Conservation (phyloP, 805 yeast genomes). For the Cyberlindnera amylophila region DNA sequence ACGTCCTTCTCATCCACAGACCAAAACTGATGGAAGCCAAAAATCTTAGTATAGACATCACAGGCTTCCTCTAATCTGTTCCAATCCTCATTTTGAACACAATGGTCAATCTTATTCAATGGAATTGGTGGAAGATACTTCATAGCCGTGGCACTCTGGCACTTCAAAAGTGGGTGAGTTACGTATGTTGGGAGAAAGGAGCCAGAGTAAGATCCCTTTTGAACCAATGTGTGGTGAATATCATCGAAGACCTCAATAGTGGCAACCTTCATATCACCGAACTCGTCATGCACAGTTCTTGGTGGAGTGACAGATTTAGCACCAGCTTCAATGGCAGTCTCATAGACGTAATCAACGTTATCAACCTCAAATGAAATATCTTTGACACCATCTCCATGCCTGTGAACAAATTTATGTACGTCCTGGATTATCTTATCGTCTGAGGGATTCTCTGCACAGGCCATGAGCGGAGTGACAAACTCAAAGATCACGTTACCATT, state of each 20-base stretch:
- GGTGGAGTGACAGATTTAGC: slow-evolving; percentile 40
- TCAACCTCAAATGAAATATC: slow-evolving; percentile 68
- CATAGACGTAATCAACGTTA: slow-evolving; percentile 42
- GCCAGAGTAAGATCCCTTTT: slow-evolving; percentile 35
- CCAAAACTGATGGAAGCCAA: slow-evolving; percentile 80
- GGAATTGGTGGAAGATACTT: slow-evolving; percentile 33
- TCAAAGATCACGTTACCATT: slow-evolving; percentile 53
- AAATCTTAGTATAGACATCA: slow-evolving; percentile 51
- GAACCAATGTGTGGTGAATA: slow-evolving; percentile 64
- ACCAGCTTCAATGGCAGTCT: slow-evolving; percentile 48
- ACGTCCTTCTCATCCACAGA: slow-evolving; percentile 78
- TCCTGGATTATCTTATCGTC: slow-evolving; percentile 27
- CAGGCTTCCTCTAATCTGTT: slow-evolving; percentile 57
- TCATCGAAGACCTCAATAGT: slow-evolving; percentile 55
- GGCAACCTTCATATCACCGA: slow-evolving; percentile 53
- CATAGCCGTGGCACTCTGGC: slow-evolving; percentile 4
- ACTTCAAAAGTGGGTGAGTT: background rate
- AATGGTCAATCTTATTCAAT: slow-evolving; percentile 60
- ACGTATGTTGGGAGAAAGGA: slow-evolving; percentile 50
- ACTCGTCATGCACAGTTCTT: slow-evolving; percentile 33
- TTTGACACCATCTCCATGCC: slow-evolving; percentile 79
- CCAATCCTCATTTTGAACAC: slow-evolving; percentile 79
- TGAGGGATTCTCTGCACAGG: slow-evolving; percentile 19
- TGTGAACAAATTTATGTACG: slow-evolving; percentile 42
- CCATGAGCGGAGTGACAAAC: slow-evolving; percentile 37